A percentile compares a stretch with the other conserved stretches of the same genome.
Conservation (phyloP, 257 asterid species). For the Forsythia suspensa region DNA sequence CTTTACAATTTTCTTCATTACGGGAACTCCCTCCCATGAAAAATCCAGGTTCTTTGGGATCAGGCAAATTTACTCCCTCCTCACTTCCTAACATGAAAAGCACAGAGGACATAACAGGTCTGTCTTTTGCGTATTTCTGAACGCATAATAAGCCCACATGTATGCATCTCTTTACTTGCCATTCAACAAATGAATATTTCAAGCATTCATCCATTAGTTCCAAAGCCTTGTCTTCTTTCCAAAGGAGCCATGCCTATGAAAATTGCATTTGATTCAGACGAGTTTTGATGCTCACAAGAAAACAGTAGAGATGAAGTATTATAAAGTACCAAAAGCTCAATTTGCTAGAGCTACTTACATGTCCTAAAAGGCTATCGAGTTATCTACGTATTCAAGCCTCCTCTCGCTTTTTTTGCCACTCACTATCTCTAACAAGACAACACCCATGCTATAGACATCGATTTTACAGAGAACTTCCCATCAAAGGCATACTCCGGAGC, state of each 20-base stretch:
- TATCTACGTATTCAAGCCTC: too few species aligned
- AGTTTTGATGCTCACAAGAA: neutral
- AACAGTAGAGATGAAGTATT: neutral
- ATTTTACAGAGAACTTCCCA: conserved; percentile 42
- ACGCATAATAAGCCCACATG: conserved; percentile 48
- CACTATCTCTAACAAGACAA: conserved; percentile 42
- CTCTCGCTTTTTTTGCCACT: too few species aligned
- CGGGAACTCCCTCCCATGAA: conserved; percentile 24
- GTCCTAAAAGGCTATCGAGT: conserved; percentile 40
- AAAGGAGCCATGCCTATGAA: conserved; percentile 43
- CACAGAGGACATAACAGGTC: conserved; percentile 41
- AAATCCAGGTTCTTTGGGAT: conserved; percentile 50
- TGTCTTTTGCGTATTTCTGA: conserved; percentile 31
- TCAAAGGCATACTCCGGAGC: conserved; percentile 51
- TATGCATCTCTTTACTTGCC: conserved; percentile 41
- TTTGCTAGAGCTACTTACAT: conserved; percentile 24
- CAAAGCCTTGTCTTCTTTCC: conserved; percentile 28
- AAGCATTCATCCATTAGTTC: conserved; percentile 39
- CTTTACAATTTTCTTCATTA: neutral
- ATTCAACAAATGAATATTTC: conserved; percentile 16
- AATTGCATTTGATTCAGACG: neutral
- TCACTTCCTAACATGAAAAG: conserved; percentile 41
- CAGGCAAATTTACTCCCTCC: conserved; percentile 25
- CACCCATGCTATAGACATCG: conserved; percentile 54
- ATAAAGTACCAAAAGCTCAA: neutral